phyloP scores from a whole-genome alignment of 768 basidiomycete genomes.

The Leccinum broughii region DNA sequence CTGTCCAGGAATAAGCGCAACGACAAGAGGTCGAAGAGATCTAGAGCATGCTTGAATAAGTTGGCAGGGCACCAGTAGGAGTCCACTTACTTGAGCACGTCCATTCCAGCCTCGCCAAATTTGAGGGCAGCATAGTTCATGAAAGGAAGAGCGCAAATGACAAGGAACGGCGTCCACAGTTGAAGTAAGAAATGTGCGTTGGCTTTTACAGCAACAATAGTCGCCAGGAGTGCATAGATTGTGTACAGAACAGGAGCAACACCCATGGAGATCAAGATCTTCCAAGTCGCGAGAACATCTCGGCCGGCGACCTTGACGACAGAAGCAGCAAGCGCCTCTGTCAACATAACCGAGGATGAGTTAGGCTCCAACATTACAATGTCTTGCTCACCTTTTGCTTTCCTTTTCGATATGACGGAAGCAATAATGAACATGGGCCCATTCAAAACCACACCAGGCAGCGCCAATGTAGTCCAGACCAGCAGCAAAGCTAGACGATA shows the following conservation, averaged over 20 bases:
- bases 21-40: slow-evolving; percentile 85
- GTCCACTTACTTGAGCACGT: slow-evolving; percentile 85
- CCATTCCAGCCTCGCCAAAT: slow-evolving; percentile 97
- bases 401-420: slow-evolving; percentile 81
- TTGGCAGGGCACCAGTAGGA: neutral
- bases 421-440: slow-evolving; percentile 92
- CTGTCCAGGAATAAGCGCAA: slow-evolving; percentile 88
- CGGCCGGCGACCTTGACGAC: slow-evolving; percentile 94
- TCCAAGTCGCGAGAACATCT: slow-evolving; percentile 98
- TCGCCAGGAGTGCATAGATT: slow-evolving; percentile 80
- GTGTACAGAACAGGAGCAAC: slow-evolving; percentile 84
- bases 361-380: neutral
- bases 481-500: slow-evolving; percentile 79
- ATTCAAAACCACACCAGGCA: slow-evolving; percentile 91
- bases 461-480: slow-evolving; percentile 80
- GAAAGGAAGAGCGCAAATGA: slow-evolving; percentile 74
- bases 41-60: slow-evolving; percentile 41
- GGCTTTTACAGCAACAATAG: slow-evolving; percentile 67
- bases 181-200: slow-evolving; percentile 61
- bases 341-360: neutral
- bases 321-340: slow-evolving; percentile 95
- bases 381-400: slow-evolving; percentile 71
- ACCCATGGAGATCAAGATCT: slow-evolving; percentile 91
- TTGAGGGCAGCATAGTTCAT: slow-evolving; percentile 93
- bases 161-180: slow-evolving; percentile 75